Conservation (phyloP, 345 rosid species). For the Ricinus communis region DNA sequence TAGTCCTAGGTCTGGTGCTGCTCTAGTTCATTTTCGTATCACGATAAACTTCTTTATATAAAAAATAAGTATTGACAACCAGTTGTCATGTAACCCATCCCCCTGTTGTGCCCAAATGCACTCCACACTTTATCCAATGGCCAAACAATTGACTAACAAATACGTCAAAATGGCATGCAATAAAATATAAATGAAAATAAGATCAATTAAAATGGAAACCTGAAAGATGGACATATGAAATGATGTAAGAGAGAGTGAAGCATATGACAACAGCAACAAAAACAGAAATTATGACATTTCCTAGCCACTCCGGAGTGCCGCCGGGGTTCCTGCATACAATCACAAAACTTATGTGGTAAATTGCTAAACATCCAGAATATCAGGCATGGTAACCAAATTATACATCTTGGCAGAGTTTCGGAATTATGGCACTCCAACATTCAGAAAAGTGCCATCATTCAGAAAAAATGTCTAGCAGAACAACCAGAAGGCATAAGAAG, state of each 20-base stretch:
- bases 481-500: too few relatives aligned
- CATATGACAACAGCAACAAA: conserved; percentile 59
- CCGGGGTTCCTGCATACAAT: conserved; percentile 73
- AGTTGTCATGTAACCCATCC: neutral
- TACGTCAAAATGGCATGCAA: conserved; percentile 7
- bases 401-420: too few relatives aligned
- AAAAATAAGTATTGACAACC: neutral
- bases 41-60: too few relatives aligned
- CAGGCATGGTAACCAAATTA: too few relatives aligned
- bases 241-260: conserved; percentile 74
- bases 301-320: conserved; percentile 84
- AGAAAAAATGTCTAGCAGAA: too few relatives aligned
- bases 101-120: neutral
- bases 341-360: conserved; percentile 11
- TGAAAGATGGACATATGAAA: conserved; percentile 87
- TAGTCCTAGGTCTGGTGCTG: too few relatives aligned
- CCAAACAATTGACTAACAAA: neutral
- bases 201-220: conserved; percentile 41
- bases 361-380: neutral
- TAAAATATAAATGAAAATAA: conserved; percentile 7
- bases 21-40: too few relatives aligned
- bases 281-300: conserved; percentile 50
- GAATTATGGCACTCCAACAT: too few relatives aligned
- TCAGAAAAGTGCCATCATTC: too few relatives aligned
- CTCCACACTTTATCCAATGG: neutral